Conservation (phyloP, 2,329 filamentous ascomycete genomes). For the Bipolaris zeicola region DNA sequence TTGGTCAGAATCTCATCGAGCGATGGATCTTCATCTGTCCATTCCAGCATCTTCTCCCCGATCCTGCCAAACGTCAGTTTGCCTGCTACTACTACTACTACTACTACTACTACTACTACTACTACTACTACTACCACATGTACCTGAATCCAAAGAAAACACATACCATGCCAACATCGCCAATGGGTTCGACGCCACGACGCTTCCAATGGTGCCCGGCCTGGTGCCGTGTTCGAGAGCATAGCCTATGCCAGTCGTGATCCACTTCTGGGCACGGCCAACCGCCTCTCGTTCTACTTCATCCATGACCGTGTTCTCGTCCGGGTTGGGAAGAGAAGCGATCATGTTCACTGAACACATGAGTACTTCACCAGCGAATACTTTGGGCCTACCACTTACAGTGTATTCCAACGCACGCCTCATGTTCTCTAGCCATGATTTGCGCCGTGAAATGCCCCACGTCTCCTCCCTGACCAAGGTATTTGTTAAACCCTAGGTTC, state of each 20-base stretch:
- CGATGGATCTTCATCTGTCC: slow-evolving; percentile 54
- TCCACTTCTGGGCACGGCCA: slow-evolving; percentile 39
- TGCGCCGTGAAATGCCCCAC: slow-evolving; percentile 56
- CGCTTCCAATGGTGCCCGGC: slow-evolving; percentile 63
- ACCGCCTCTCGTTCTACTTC: slow-evolving; percentile 26
- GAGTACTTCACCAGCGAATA: not conserved
- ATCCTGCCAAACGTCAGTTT: slow-evolving; percentile 42
- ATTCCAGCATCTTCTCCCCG: slow-evolving; percentile 63
- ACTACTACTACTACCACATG: not conserved
- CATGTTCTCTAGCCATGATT: slow-evolving; percentile 48
- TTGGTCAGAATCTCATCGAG: slow-evolving; percentile 56
- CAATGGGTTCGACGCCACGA: slow-evolving; percentile 60
- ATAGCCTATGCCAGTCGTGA: slow-evolving; percentile 56
- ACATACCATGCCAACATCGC: slow-evolving; percentile 61
- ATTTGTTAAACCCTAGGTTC: slow-evolving; percentile 60
- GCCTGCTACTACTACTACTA: too few relatives aligned
- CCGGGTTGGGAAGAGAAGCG: slow-evolving; percentile 8
- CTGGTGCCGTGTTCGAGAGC: slow-evolving; percentile 59
- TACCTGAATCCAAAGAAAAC: not conserved
- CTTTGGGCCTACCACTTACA: slow-evolving; percentile 20
- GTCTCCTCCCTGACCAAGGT: slow-evolving; percentile 65
- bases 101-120: too few relatives aligned
- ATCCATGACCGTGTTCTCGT: slow-evolving; percentile 22
- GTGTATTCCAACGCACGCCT: slow-evolving; percentile 55
- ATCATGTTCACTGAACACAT: slow-evolving; percentile 38